Evolutionary conservation across 1,284 basidiomycete species (phyloP), one percentile per base, ranked within the genome.

Genomic region (Caloboletus firmus): DNA sequence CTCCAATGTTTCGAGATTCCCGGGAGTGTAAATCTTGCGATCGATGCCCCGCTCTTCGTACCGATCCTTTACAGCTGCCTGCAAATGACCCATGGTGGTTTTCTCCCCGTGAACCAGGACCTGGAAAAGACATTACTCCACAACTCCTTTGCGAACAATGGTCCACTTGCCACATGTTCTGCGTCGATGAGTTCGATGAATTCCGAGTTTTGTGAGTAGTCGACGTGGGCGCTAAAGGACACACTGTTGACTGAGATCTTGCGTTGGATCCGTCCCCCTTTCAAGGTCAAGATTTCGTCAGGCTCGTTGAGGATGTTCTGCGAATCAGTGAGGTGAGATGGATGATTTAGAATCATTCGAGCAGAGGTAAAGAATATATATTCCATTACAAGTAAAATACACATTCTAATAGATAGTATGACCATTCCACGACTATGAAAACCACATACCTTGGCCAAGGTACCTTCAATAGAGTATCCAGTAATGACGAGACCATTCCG

Each of bases 391-490:
- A 35, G 57, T 77, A 71, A 59, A 57, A 58, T 65, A 63, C 60
- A 64, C 59, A 59, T 31, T 49, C 34, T 35, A 24, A 48, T 30
- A 31, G 9, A n/a, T 26, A 39, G 28, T 40, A 43, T n/a, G 26
- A 39, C 15, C 24, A n/a, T 17, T 5, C 17, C 26, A 36, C 42
- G 7, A 45, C 24, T 28, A 45, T 28, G n/a, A 40, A 30, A n/a
- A 42, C 15, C 62, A 85, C 91, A 87, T 82, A 95, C 94, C 82
- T 92, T 83, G 56, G 97, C 96, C 82, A 94, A 81, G 17, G 96
- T 98, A 35, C 97, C 97, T 76, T 98, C 95, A 39, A 98, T 85
- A 22, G 94, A 96, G 72, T 99, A 98, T n/a, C 96, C 96, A 37
- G 95, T 98, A 45, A 99, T 83, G 67, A 99, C 91, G 48, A 98